Evolutionary conservation across 768 basidiomycete genomes (phyloP).

Genomic region (Cystofilobasidium bisporidii): DNA sequence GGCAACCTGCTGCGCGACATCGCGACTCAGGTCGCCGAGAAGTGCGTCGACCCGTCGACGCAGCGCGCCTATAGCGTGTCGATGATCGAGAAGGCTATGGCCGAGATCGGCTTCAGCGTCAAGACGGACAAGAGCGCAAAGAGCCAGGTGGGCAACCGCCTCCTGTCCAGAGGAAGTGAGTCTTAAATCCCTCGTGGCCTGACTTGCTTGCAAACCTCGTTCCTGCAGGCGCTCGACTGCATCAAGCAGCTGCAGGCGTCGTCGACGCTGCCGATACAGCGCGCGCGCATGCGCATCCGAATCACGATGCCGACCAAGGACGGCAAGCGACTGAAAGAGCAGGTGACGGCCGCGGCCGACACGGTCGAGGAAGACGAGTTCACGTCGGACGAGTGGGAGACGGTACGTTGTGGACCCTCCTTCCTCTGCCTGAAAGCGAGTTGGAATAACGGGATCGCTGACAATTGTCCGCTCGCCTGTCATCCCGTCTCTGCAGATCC

Average conservation of each 20-base stretch:
- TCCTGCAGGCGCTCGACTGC: slow-evolving; percentile 69
- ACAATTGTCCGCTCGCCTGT: too few species aligned
- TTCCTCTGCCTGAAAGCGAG: not conserved
- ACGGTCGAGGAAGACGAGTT: slow-evolving; percentile 75
- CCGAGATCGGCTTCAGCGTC: slow-evolving; percentile 85
- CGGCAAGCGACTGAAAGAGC: slow-evolving; percentile 58
- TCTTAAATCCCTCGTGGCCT: too few species aligned
- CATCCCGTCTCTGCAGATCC: slow-evolving; percentile 56
- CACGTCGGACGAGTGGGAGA: slow-evolving; percentile 66
- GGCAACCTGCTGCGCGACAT: slow-evolving; percentile 75
- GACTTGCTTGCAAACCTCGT: not conserved
- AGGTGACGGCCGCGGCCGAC: slow-evolving; percentile 63
- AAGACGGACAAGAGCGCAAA: slow-evolving; percentile 83
- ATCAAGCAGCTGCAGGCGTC: slow-evolving; percentile 71
- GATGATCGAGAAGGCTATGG: slow-evolving; percentile 97
- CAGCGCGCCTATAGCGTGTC: slow-evolving; percentile 83
- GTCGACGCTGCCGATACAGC: slow-evolving; percentile 81
- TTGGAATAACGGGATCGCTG: too few species aligned
- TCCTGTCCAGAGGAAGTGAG: too few species aligned
- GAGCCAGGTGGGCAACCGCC: slow-evolving; percentile 60
- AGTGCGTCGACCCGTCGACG: slow-evolving; percentile 86
- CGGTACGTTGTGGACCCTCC: slow-evolving; percentile 53
- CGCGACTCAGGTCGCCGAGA: slow-evolving; percentile 85
- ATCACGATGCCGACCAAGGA: slow-evolving; percentile 64
- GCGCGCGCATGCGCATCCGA: slow-evolving; percentile 84